These are phyloP conservation scores for Tylopilus sp. DNA, from an alignment of 768 basidiomycete species.

Conservation along the genomic window DNA sequence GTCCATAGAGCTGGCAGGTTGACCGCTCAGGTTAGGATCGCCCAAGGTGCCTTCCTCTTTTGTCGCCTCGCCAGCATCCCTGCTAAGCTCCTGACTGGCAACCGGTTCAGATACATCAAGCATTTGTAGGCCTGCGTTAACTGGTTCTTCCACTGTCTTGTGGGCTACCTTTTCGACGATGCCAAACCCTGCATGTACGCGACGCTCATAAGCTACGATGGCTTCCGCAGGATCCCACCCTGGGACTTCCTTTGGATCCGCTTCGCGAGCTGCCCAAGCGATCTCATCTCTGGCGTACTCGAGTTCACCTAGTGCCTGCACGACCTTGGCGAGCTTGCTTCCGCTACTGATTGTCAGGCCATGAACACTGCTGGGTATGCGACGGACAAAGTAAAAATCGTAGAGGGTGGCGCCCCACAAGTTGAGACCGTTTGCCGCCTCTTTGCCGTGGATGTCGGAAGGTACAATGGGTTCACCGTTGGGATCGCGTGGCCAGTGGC, in stretches of 20 bases:
- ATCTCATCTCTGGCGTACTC: conserved; percentile 16
- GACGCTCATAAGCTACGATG: conserved; percentile 7
- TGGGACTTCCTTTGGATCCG: conserved; percentile 16
- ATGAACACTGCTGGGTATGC: neutral
- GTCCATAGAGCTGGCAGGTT: neutral
- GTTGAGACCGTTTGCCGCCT: conserved; percentile 17
- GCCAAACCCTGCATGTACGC: neutral
- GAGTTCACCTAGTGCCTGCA: conserved; percentile 18
- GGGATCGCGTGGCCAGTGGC: conserved; percentile 27
- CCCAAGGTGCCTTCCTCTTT: neutral
- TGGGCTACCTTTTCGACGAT: no score
- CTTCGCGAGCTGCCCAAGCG: conserved; percentile 20
- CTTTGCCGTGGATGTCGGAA: conserved; percentile 16
- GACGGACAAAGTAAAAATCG: conserved; percentile 24
- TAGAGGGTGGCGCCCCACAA: conserved; percentile 30
- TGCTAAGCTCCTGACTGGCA: neutral
- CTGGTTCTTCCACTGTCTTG: no score
- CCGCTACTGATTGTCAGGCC: conserved; percentile 11
- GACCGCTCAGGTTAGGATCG: neutral
- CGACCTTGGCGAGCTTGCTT: conserved; percentile 21
- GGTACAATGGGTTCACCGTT: conserved; percentile 13
- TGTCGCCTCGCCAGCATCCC: no score
- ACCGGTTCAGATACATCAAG: neutral
- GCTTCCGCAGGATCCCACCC: conserved; percentile 16
- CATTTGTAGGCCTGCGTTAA: neutral